Evolutionary conservation across 2,329 filamentous ascomycete genomes (phyloP).

Genomic region (Magnaporthiopsis rhizophila): DNA sequence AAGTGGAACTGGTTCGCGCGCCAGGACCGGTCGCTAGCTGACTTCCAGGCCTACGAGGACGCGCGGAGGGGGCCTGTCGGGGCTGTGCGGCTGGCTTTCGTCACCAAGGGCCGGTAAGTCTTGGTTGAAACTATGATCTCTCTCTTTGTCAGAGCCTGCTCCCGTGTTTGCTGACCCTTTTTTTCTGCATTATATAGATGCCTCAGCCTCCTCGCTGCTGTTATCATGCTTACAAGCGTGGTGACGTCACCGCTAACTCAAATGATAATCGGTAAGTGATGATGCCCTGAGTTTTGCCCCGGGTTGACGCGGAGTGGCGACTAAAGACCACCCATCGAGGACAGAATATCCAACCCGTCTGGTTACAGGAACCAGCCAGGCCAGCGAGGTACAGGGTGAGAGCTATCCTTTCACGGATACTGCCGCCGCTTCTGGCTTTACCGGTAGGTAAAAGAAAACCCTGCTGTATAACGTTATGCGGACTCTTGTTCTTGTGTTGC

Average conservation of each 20-base stretch:
- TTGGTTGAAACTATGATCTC: too few species aligned
- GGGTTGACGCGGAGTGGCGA: neutral
- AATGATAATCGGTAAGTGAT: constrained; percentile 2
- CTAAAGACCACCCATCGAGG: neutral
- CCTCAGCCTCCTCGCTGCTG: neutral
- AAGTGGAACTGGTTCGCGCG: constrained; percentile 25
- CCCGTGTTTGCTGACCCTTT: neutral
- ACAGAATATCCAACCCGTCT: constrained; percentile 3
- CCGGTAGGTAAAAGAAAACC: neutral
- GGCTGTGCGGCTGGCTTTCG: neutral
- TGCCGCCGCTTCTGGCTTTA: neutral
- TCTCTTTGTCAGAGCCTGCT: too few species aligned
- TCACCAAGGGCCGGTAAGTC: constrained; percentile 7
- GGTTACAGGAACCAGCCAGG: neutral
- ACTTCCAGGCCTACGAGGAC: constrained; percentile 21
- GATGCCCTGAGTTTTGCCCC: neutral
- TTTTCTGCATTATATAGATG: neutral
- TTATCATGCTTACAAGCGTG: constrained; percentile 2
- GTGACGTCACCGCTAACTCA: constrained; percentile 5
- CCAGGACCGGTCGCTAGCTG: constrained; percentile 15
- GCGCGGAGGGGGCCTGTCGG: constrained; percentile 13
- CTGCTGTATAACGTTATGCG: neutral
- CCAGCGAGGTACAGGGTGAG: neutral
- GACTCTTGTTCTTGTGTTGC: neutral
- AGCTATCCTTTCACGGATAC: neutral